Conservation (phyloP, 352 stramenopile species). For the Pythium chondricola region DNA sequence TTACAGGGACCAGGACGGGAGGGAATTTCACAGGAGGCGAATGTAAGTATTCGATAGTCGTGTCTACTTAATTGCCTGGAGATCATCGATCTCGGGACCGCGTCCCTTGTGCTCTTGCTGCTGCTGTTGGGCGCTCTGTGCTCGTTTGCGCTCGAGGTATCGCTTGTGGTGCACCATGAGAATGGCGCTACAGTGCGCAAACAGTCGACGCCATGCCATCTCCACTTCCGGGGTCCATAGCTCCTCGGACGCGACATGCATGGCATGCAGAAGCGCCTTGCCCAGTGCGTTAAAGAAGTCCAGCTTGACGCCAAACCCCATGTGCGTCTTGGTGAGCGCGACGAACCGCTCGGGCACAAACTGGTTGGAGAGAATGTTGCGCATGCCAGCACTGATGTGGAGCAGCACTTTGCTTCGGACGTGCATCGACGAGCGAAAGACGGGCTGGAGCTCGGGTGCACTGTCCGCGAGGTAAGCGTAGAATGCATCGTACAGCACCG, state of each 20-base stretch:
- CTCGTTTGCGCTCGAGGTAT: background rate
- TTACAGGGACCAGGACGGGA: too few species aligned
- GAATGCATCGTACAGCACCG: slow-evolving; percentile 44
- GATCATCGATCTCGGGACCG: slow-evolving; percentile 5
- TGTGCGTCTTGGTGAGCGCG: slow-evolving; percentile 39
- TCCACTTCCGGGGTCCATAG: slow-evolving; percentile 36
- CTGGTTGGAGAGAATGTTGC: slow-evolving; percentile 30
- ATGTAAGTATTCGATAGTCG: too few species aligned
- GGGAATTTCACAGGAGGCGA: too few species aligned
- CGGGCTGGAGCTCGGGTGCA: slow-evolving; percentile 37
- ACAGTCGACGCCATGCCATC: slow-evolving; percentile 34
- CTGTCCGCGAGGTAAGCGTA: slow-evolving; percentile 38
- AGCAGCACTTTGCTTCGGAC: slow-evolving; percentile 37
- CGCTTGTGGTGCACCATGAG: slow-evolving; percentile 23
- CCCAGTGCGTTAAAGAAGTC: slow-evolving; percentile 39
- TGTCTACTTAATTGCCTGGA: too few species aligned
- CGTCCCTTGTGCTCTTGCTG: slow-evolving; percentile 2
- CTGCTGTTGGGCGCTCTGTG: background rate
- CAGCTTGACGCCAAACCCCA: slow-evolving; percentile 38
- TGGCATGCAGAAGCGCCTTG: slow-evolving; percentile 29
- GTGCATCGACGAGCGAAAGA: slow-evolving; percentile 51
- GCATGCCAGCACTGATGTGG: slow-evolving; percentile 48
- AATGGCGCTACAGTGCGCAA: slow-evolving; percentile 30
- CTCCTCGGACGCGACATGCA: slow-evolving; percentile 31
- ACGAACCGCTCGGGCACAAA: slow-evolving; percentile 31